Base-by-base conservation (phyloP, 2,329 filamentous ascomycete species). In the Cryoendolithus antarcticus region DNA sequence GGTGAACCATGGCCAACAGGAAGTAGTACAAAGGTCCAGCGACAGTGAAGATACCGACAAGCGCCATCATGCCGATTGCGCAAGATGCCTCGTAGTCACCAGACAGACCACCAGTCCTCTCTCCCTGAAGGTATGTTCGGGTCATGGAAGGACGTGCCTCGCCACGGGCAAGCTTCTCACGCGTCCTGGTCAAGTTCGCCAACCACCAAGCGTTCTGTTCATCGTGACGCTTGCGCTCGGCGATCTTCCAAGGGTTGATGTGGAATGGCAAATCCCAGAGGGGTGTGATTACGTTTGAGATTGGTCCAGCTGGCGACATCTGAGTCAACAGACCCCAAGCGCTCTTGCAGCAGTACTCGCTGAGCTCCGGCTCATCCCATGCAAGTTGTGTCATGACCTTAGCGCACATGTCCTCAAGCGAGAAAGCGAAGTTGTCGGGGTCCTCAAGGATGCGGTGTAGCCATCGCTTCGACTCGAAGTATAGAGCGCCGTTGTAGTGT, bases 321-420 rank as follows among this genome's bases (percentile, higher is more conserved):
- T 74, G 70, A 4, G 63, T 72, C 10, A 74, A 56, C 1, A 74
- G 58, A n/a, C 70, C 70, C 70, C 69, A 73, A 2, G 71, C 71
- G 43, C 65, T 69, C 35, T 64, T 63, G 7, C 63, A 70, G 43
- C 66, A 65, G 44, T 67, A 63, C 37, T 63, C 57, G 51, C 68
- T 72, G 30, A 70, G 49, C 32, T 54, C 57, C 5, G 65, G 60
- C 38, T 74, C 67, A 42, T 72, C 71, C 70, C 70, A 74, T 9
- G 68, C 69, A 33, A 74, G 49, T 38, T 64, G 60, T 36, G 65
- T 69, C 67, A 73, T 72, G 39, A 74, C 62, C 52, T 74, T 74
- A n/a, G 71, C 68, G 10, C 69, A 63, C 68, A 73, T 71, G 45
- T 75, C 70, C 47, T 75, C 70, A 4, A 75, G 60, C 0, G 64